A percentile compares a stretch with the other conserved stretches of the same genome.
phyloP scores from a whole-genome alignment of 352 stramenopile species.

The Pilasporangium apinafurcum region DNA sequence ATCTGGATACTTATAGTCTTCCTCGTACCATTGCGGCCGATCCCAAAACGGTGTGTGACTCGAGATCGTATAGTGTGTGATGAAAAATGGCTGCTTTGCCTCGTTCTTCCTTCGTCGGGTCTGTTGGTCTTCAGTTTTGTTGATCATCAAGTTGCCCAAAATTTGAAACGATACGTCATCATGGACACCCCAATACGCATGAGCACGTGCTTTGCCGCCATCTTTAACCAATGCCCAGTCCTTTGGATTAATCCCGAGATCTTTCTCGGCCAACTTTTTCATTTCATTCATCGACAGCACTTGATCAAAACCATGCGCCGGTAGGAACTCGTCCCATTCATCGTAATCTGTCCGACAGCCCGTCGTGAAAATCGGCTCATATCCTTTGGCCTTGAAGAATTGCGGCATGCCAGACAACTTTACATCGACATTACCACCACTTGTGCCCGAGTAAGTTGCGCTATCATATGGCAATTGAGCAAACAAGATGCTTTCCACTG shows the following conservation, averaged over 20 bases:
- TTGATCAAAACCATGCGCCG: conserved; percentile 38
- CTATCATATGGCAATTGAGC: conserved; percentile 40
- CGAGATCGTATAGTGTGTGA: conserved; percentile 56
- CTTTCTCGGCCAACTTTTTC: conserved; percentile 22
- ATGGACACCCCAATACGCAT: conserved; percentile 37
- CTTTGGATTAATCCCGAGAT: conserved; percentile 19
- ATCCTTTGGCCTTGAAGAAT: conserved; percentile 40
- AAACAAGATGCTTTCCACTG: conserved; percentile 47
- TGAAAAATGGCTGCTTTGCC: conserved; percentile 32
- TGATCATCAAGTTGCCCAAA: conserved; percentile 37
- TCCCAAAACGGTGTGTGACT: conserved; percentile 35
- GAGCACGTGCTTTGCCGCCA: conserved; percentile 5
- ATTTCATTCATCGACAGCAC: conserved; percentile 33
- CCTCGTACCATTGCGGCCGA: conserved; percentile 27
- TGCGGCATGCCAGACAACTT: conserved; percentile 36
- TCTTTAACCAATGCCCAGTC: conserved; percentile 20
- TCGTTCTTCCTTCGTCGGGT: conserved; percentile 11
- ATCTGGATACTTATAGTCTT: conserved; percentile 17
- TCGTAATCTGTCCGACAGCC: conserved; percentile 40
- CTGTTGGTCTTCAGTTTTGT: conserved; percentile 29
- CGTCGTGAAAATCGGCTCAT: conserved; percentile 40
- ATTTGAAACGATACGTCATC: conserved; percentile 43
- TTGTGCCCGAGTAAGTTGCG: conserved; percentile 25
- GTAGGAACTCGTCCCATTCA: conserved; percentile 39
- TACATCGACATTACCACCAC: conserved; percentile 13